Percentiles rank a stretch among this genome's conserved stretches.
These are phyloP conservation scores for Talaromyces atroroseus DNA, from an alignment of 2,329 filamentous ascomycete species.

Conservation along the genomic window DNA sequence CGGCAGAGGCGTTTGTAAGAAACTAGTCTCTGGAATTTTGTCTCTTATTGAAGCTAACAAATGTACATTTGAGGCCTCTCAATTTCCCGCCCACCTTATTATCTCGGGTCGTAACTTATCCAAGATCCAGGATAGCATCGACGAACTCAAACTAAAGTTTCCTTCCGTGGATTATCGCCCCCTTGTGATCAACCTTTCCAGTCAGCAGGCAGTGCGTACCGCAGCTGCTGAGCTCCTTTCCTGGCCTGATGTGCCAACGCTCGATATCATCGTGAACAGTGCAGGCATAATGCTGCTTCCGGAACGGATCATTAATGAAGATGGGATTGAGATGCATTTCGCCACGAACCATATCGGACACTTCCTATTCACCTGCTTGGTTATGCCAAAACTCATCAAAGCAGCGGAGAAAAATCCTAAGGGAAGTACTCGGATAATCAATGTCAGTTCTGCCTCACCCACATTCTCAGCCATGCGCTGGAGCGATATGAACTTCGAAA, in stretches of 20 bases:
- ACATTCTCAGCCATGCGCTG: conserved; percentile 27
- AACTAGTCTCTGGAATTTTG: background rate
- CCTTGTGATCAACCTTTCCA: conserved; percentile 31
- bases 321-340: conserved; percentile 37
- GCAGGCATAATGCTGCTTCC: conserved; percentile 36
- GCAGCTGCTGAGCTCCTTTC: conserved; percentile 28
- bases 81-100: conserved; percentile 12
- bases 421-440: conserved; percentile 22
- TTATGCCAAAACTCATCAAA: conserved; percentile 14
- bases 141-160: conserved; percentile 12
- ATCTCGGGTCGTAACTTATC: conserved; percentile 14
- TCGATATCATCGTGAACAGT: conserved; percentile 42
- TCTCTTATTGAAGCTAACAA: background rate
- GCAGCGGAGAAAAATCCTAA: conserved; percentile 9
- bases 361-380: conserved; percentile 32
- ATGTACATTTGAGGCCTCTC: conserved; percentile 18
- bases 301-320: conserved; percentile 23
- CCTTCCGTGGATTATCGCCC: conserved; percentile 17
- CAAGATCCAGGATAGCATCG: conserved; percentile 12
- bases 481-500: conserved; percentile 29
- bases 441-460: conserved; percentile 23
- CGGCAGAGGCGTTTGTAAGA: conserved; percentile 11
- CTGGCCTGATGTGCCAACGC: conserved; percentile 22
- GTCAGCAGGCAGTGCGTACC: conserved; percentile 24
- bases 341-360: conserved; percentile 37